Evolutionary conservation across 2,329 filamentous ascomycete genomes (phyloP).

Genomic region (Thielaviopsis populi): DNA sequence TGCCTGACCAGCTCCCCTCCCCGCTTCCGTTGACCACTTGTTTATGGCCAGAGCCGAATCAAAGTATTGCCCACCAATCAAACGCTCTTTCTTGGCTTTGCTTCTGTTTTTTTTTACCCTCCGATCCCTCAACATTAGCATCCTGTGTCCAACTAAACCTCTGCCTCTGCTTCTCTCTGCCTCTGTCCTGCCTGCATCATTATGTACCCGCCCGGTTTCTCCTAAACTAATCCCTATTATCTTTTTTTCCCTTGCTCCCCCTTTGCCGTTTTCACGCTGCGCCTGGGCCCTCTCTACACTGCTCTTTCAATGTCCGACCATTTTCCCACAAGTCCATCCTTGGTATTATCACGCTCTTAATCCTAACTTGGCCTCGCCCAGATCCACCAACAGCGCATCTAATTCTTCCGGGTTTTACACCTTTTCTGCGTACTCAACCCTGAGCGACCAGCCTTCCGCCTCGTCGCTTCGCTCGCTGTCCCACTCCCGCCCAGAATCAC

Average conservation of each 20-base stretch:
- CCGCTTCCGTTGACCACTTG: not conserved
- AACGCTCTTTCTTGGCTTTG: not conserved
- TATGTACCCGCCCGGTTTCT: not conserved
- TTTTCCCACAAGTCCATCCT: not conserved
- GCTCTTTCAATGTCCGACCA: not conserved
- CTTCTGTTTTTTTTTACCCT: not conserved
- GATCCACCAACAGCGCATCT: constrained; percentile 7
- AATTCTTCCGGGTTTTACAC: constrained; percentile 11
- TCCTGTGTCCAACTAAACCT: not conserved
- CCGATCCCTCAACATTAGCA: not conserved
- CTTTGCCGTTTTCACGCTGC: not conserved
- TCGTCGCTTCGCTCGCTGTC: constrained; percentile 3
- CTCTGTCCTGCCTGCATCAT: too few relatives aligned
- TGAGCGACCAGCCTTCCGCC: constrained; percentile 4
- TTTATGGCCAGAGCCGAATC: not conserved
- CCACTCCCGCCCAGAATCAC: constrained; percentile 11
- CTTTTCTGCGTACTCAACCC: constrained; percentile 6
- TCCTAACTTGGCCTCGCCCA: constrained; percentile 16
- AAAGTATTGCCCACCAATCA: not conserved
- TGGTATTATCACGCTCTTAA: not conserved
- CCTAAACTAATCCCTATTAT: not conserved
- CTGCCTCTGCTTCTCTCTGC: not conserved
- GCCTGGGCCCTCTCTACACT: not conserved
- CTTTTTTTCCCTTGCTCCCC: not conserved
- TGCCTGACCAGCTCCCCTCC: not conserved